Evolutionary conservation across 1,284 basidiomycete genomes (phyloP).

Genomic region (Tilletia walkeri): DNA sequence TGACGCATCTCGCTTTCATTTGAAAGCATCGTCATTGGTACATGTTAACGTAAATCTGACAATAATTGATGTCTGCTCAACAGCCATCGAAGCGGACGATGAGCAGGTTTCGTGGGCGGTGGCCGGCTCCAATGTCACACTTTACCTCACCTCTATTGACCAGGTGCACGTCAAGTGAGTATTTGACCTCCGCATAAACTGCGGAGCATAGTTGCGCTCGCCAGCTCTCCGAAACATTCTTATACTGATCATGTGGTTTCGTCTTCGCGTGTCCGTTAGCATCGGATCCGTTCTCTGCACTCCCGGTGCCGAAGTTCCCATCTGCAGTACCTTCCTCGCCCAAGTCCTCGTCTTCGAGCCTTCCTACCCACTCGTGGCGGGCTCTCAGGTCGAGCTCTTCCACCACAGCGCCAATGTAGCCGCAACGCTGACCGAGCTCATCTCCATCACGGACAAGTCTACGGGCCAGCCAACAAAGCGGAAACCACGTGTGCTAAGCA

Average conservation of each 20-base stretch:
- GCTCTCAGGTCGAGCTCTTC: conserved; percentile 78
- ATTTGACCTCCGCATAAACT: too few relatives aligned
- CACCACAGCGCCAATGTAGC: conserved; percentile 91
- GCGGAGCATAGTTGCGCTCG: background rate
- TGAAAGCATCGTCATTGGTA: conserved; percentile 6
- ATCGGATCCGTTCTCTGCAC: conserved; percentile 89
- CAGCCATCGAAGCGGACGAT: conserved; percentile 84
- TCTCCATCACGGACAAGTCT: conserved; percentile 73
- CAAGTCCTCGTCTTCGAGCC: conserved; percentile 93
- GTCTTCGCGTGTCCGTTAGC: conserved; percentile 43
- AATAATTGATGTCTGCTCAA: background rate
- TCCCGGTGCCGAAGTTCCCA: conserved; percentile 67
- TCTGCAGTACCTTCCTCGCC: conserved; percentile 75
- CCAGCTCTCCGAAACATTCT: background rate
- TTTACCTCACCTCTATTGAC: conserved; percentile 82
- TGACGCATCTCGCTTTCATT: too few relatives aligned
- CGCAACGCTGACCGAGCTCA: conserved; percentile 76
- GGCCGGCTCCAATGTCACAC: conserved; percentile 81
- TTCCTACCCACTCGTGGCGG: conserved; percentile 80
- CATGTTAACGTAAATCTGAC: background rate
- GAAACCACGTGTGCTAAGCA: conserved; percentile 77
- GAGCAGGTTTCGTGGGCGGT: conserved; percentile 79
- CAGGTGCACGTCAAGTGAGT: conserved; percentile 68
- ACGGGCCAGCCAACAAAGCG: conserved; percentile 73
- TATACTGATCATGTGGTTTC: background rate